Evolutionary conservation across 306 rosid genomes (phyloP).

Genomic region (Cicer yamashitae): DNA sequence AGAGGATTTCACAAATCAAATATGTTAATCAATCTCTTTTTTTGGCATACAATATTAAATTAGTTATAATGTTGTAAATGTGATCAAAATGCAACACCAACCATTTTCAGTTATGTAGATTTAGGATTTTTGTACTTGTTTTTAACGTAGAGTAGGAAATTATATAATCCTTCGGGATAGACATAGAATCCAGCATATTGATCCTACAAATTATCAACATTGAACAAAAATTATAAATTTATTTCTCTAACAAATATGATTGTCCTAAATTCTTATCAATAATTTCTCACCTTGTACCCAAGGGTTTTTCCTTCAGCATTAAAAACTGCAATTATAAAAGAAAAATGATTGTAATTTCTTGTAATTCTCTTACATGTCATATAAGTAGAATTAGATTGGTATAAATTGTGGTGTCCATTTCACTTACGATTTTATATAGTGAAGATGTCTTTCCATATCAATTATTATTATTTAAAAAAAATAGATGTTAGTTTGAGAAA

Average conservation of each 20-base stretch:
- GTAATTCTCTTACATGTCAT: too few relatives aligned
- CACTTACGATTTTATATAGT: too few relatives aligned
- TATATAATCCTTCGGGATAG: conserved; percentile 45
- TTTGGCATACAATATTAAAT: too few relatives aligned
- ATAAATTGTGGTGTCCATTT: too few relatives aligned
- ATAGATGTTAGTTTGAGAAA: background rate
- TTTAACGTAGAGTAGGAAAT: conserved; percentile 17
- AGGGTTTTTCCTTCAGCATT: conserved; percentile 27
- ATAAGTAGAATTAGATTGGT: too few relatives aligned
- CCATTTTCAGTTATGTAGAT: conserved; percentile 52
- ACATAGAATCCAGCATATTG: background rate
- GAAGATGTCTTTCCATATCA: too few relatives aligned
- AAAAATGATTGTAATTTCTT: too few relatives aligned
- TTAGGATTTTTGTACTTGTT: conserved; percentile 25
- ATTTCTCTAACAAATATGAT: background rate
- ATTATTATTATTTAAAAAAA: too few relatives aligned
- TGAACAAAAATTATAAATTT: background rate
- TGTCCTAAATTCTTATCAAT: background rate
- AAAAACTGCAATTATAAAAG: conserved; percentile 2
- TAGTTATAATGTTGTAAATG: too few relatives aligned
- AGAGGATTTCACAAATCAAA: background rate
- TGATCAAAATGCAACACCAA: background rate
- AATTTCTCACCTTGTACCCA: conserved; percentile 47
- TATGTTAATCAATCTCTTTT: too few relatives aligned
- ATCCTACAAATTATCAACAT: background rate